phyloP scores from a whole-genome alignment of 2,329 filamentous ascomycete species.

The Penicillium sp. region DNA sequence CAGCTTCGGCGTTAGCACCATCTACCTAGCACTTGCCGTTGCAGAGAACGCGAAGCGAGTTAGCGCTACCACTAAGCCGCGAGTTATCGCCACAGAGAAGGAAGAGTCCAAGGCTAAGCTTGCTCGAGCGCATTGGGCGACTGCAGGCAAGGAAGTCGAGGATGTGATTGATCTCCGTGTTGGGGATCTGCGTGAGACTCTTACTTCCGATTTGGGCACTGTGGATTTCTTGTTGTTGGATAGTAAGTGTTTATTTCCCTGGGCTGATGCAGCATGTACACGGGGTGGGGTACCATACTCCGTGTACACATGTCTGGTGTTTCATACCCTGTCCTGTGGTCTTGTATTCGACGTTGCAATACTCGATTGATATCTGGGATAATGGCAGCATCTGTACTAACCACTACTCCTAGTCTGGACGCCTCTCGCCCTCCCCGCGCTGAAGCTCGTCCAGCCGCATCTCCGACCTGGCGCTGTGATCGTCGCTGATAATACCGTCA shows the following conservation, averaged over 20 bases:
- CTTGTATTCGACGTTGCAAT: background rate
- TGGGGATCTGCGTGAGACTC: slow-evolving; percentile 51
- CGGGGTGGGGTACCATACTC: background rate
- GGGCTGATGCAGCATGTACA: background rate
- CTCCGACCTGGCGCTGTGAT: slow-evolving; percentile 14
- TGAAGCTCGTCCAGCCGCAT: slow-evolving; percentile 14
- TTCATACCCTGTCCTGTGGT: background rate
- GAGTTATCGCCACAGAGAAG: slow-evolving; percentile 54
- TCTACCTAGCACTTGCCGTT: slow-evolving; percentile 54
- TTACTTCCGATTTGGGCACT: slow-evolving; percentile 41
- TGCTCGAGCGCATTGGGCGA: slow-evolving; percentile 49
- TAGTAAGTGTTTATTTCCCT: slow-evolving; percentile 40
- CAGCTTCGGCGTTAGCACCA: slow-evolving; percentile 54
- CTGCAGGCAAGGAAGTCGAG: slow-evolving; percentile 44
- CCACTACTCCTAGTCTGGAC: slow-evolving; percentile 46
- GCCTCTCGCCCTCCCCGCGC: slow-evolving; percentile 43
- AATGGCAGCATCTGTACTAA: background rate
- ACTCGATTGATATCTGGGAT: background rate
- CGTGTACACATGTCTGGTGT: background rate
- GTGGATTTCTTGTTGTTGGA: slow-evolving; percentile 54
- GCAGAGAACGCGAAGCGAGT: slow-evolving; percentile 37
- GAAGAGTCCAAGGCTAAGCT: slow-evolving; percentile 46
- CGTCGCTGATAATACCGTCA: slow-evolving; percentile 15
- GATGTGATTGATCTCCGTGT: slow-evolving; percentile 49
- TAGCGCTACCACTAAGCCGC: slow-evolving; percentile 16